A percentile compares a stretch with the other conserved stretches of the same genome.
These are phyloP conservation scores for Viola odorata DNA, from an alignment of 345 rosid species.

Conservation along the genomic window DNA sequence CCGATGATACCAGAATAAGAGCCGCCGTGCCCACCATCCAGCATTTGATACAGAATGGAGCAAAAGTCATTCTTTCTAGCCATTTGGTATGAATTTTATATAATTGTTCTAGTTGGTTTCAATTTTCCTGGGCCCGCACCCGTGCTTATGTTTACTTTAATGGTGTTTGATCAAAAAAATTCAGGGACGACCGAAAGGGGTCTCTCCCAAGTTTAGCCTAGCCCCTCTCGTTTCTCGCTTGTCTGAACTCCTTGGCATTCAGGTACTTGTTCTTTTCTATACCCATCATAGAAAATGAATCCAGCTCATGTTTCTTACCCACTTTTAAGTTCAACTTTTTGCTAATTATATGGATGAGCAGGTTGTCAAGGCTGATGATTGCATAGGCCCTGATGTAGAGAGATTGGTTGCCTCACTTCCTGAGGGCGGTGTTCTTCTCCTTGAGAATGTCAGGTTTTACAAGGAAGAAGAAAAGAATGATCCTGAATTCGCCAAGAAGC, in stretches of 20 bases:
- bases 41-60: constrained; percentile 78
- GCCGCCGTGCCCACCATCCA: constrained; percentile 98
- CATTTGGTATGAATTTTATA: constrained; percentile 52
- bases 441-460: constrained; percentile 87
- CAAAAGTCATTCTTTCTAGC: constrained; percentile 92
- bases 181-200: constrained; percentile 93
- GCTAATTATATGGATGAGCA: constrained; percentile 6
- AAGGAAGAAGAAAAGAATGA: constrained; percentile 97
- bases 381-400: constrained; percentile 87
- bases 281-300: too few relatives aligned
- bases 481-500: constrained; percentile 89
- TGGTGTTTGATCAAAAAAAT: constrained; percentile 3
- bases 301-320: too few relatives aligned
- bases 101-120: not conserved
- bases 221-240: constrained; percentile 84
- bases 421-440: constrained; percentile 83
- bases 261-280: constrained; percentile 38
- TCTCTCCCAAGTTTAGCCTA: constrained; percentile 87
- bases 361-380: constrained; percentile 70
- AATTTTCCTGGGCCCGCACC: not conserved
- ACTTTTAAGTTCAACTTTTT: too few relatives aligned
- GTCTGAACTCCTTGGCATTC: constrained; percentile 78
- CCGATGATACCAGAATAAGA: constrained; percentile 89
- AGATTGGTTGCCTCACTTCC: constrained; percentile 77
- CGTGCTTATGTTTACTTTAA: not conserved